Evolutionary conservation across 495 filamentous ascomycete species (phyloP).

Genomic region (Penicillium antarcticum): DNA sequence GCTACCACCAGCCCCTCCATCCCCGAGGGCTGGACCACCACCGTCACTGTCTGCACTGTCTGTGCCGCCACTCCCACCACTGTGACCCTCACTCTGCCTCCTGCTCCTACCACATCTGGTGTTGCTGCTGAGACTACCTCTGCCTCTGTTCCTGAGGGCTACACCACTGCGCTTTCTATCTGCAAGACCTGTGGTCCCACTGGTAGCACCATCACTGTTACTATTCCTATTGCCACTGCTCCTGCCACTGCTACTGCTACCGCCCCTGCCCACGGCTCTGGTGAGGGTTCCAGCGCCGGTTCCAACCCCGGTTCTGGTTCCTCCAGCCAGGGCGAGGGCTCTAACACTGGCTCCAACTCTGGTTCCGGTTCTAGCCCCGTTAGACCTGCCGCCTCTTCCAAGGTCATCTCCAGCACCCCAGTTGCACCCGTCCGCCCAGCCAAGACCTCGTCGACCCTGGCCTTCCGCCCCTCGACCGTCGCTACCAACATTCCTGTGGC

Average conservation of each 20-base stretch:
- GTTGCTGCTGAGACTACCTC: slow-evolving; percentile 8
- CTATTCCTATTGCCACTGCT: slow-evolving; percentile 19
- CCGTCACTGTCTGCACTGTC: slow-evolving; percentile 45
- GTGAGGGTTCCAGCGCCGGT: too few relatives aligned
- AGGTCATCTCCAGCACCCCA: background rate
- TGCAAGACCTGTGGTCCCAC: slow-evolving; percentile 39
- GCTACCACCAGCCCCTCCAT: slow-evolving; percentile 21
- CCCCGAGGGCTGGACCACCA: slow-evolving; percentile 46
- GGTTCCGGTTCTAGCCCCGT: background rate
- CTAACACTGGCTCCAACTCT: background rate
- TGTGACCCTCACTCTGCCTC: slow-evolving; percentile 43
- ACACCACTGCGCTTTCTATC: slow-evolving; percentile 38
- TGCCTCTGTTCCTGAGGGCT: slow-evolving; percentile 25
- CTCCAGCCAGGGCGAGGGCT: too few relatives aligned
- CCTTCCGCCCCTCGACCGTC: slow-evolving; percentile 16
- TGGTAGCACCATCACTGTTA: slow-evolving; percentile 34
- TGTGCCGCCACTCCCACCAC: slow-evolving; percentile 40
- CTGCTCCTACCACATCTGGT: slow-evolving; percentile 6
- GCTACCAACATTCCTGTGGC: slow-evolving; percentile 3
- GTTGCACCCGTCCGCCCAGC: slow-evolving; percentile 5
- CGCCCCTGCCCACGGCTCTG: background rate
- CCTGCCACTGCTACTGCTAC: slow-evolving; percentile 9
- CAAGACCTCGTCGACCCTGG: slow-evolving; percentile 13
- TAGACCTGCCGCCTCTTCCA: background rate
- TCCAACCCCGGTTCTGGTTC: too few relatives aligned